These are phyloP conservation scores for Nannizzia gypsea DNA, from an alignment of 2,329 filamentous ascomycete genomes.

Conservation along the genomic window DNA sequence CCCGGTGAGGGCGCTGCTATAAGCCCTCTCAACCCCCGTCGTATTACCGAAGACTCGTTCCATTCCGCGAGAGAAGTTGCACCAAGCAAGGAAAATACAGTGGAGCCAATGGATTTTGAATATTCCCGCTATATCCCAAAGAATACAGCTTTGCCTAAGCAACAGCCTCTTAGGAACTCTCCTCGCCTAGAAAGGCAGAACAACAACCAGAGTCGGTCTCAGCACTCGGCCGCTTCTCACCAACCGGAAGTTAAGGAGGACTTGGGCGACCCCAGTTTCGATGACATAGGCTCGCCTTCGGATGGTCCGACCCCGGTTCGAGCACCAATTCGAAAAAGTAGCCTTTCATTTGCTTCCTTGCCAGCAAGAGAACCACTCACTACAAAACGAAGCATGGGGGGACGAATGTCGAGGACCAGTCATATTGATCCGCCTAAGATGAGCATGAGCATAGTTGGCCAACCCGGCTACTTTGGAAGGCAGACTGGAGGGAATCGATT, in stretches of 20 bases:
- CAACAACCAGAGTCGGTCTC: neutral
- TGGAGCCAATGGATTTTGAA: constrained; percentile 25
- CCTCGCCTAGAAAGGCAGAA: neutral
- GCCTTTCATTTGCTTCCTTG: constrained; percentile 83
- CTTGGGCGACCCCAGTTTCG: constrained; percentile 24
- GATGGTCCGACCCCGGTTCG: constrained; percentile 40
- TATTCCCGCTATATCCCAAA: constrained; percentile 14
- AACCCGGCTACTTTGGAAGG: constrained; percentile 61
- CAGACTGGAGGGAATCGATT: constrained; percentile 51
- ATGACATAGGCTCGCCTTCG: constrained; percentile 39
- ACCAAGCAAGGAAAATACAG: constrained; percentile 24
- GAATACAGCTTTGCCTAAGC: neutral
- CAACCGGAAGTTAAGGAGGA: neutral
- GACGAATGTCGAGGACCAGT: constrained; percentile 61
- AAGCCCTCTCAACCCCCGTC: constrained; percentile 23
- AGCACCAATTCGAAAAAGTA: constrained; percentile 78
- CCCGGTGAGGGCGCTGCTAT: constrained; percentile 13
- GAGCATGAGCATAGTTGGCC: constrained; percentile 28
- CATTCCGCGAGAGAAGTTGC: constrained; percentile 36
- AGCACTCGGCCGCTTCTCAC: neutral
- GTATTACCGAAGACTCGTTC: constrained; percentile 36
- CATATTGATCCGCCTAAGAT: constrained; percentile 54
- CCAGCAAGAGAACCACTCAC: constrained; percentile 80
- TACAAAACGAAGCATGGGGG: constrained; percentile 69
- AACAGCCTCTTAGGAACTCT: neutral